These are phyloP conservation scores for Coprinopsis sp. DNA, from an alignment of 768 basidiomycete genomes.

Conservation along the genomic window DNA sequence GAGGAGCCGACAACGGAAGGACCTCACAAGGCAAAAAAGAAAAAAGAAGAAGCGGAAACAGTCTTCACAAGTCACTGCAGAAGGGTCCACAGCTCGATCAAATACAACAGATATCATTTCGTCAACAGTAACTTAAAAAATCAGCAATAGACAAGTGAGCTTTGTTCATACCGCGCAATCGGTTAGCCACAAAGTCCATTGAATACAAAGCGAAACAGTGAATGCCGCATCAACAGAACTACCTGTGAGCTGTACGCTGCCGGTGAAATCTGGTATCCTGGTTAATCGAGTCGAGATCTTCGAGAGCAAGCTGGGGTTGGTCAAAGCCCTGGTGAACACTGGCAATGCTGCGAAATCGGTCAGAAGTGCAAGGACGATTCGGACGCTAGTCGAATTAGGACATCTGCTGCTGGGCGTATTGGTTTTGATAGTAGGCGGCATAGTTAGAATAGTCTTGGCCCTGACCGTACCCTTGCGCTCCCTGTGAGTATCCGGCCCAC, in stretches of 20 bases:
- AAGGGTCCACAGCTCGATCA: too few species aligned
- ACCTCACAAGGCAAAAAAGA: slow-evolving; percentile 16
- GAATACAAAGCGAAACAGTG: not conserved
- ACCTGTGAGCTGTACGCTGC: slow-evolving; percentile 1
- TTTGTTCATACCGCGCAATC: not conserved
- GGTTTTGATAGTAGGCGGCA: slow-evolving; percentile 83
- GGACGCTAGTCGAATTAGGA: slow-evolving; percentile 19
- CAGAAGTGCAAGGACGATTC: slow-evolving; percentile 17
- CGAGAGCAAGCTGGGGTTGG: not conserved
- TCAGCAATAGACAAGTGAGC: not conserved
- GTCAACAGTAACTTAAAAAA: too few species aligned
- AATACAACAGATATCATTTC: too few species aligned
- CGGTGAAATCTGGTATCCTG: not conserved
- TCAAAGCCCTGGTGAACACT: slow-evolving; percentile 14
- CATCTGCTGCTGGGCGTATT: slow-evolving; percentile 76
- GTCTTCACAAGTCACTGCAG: too few species aligned
- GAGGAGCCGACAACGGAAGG: slow-evolving; percentile 20
- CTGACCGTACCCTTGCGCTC: slow-evolving; percentile 39
- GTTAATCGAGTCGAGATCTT: not conserved
- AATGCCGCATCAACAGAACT: not conserved
- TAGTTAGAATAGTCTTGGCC: slow-evolving; percentile 78
- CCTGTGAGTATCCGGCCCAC: slow-evolving; percentile 46
- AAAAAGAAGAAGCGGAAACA: not conserved
- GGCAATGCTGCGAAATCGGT: slow-evolving; percentile 39
- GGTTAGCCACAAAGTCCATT: not conserved